phyloP scores from a whole-genome alignment of 176 grass and related monocot genomes.

The Aegilops umbellulata region DNA sequence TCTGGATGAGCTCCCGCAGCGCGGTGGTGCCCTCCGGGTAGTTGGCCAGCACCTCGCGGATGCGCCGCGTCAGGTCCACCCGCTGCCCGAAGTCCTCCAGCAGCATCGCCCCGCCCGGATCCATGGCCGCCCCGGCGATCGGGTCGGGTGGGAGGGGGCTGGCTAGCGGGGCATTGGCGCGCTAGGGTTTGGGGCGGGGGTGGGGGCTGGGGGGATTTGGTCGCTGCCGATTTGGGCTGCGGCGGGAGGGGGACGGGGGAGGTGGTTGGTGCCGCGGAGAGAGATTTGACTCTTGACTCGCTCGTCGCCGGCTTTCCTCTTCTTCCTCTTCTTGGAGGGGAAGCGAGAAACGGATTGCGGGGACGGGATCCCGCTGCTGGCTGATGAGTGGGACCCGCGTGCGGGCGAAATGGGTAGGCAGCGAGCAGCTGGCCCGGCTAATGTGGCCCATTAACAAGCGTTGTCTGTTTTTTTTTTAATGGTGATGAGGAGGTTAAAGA shows the following conservation, averaged over 20 bases:
- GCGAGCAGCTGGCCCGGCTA: neutral
- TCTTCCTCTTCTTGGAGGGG: slow-evolving; percentile 13
- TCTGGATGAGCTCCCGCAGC: slow-evolving; percentile 92
- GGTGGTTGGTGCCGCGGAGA: slow-evolving; percentile 1
- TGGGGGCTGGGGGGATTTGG: neutral
- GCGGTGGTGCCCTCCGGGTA: slow-evolving; percentile 93
- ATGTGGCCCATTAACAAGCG: too few species aligned
- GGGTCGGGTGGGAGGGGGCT: neutral
- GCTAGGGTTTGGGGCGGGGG: slow-evolving; percentile 18
- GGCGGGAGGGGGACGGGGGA: neutral
- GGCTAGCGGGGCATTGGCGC: slow-evolving; percentile 27
- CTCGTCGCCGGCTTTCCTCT: neutral
- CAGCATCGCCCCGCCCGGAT: slow-evolving; percentile 39
- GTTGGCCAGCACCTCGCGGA: slow-evolving; percentile 88
- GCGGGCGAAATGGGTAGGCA: neutral
- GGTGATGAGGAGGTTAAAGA: too few species aligned
- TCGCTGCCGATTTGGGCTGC: slow-evolving; percentile 27
- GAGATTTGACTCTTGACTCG: slow-evolving; percentile 13
- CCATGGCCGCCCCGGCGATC: slow-evolving; percentile 15
- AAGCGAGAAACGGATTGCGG: neutral
- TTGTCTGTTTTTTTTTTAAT: too few species aligned
- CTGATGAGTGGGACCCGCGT: neutral
- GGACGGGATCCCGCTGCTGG: neutral
- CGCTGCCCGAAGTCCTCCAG: slow-evolving; percentile 94
- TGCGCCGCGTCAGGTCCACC: slow-evolving; percentile 87